Conservation (phyloP, 2,329 filamentous ascomycete genomes). For the Diaporthe citri region DNA sequence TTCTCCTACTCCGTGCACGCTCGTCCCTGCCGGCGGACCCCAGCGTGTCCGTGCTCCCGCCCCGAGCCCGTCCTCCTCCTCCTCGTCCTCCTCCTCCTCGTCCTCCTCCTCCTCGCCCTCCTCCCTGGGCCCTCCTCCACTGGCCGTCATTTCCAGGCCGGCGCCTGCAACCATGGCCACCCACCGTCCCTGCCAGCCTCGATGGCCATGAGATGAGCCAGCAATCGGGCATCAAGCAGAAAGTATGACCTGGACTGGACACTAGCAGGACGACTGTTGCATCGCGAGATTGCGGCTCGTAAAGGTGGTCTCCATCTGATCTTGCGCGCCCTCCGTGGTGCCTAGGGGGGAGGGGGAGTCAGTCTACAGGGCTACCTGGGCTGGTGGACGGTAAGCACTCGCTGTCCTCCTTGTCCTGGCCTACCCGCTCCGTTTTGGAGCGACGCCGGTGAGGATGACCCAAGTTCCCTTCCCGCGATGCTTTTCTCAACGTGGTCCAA, state of each 20-base stretch:
- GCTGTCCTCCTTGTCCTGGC: slow-evolving; percentile 18
- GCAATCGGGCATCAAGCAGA: slow-evolving; percentile 23
- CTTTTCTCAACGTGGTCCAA: slow-evolving; percentile 27
- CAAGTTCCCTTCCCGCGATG: slow-evolving; percentile 25
- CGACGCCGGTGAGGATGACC: slow-evolving; percentile 28
- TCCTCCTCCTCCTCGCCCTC: slow-evolving; percentile 12
- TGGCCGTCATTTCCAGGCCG: slow-evolving; percentile 17
- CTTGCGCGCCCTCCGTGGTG: slow-evolving; percentile 1
- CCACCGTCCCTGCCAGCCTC: not conserved
- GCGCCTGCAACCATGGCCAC: slow-evolving; percentile 18
- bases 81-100: slow-evolving; percentile 12
- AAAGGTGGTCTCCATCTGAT: slow-evolving; percentile 25
- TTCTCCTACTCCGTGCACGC: slow-evolving; percentile 22
- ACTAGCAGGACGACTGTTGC: slow-evolving; percentile 23
- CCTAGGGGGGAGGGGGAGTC: not conserved
- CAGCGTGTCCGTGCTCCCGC: slow-evolving; percentile 36
- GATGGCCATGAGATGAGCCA: slow-evolving; percentile 14
- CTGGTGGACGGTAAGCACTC: not conserved
- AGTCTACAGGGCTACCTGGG: slow-evolving; percentile 20
- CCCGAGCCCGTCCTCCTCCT: slow-evolving; percentile 20
- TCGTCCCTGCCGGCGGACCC: slow-evolving; percentile 29
- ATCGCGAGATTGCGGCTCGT: slow-evolving; percentile 31
- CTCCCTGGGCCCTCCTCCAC: slow-evolving; percentile 20
- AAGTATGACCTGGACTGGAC: slow-evolving; percentile 9
- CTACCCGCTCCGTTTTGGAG: slow-evolving; percentile 23